Conservation (phyloP, 202 grass and related monocot genomes). For the Panicum hallii region DNA sequence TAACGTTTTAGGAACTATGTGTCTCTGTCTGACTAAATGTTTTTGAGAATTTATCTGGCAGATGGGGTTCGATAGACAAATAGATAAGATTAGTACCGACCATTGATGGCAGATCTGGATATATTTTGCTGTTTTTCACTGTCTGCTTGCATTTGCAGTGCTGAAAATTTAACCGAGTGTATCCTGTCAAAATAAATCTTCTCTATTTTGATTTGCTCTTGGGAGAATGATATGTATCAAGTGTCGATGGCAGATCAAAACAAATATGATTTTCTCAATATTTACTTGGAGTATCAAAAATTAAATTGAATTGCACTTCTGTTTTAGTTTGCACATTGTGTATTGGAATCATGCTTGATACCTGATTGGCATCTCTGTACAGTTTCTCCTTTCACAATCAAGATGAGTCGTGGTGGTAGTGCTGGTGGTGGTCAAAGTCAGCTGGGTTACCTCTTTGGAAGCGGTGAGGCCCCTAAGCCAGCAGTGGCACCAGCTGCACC, state of each 20-base stretch:
- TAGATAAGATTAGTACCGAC: background rate
- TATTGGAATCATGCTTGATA: constrained; percentile 18
- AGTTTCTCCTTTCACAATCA: constrained; percentile 41
- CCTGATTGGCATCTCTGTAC: constrained; percentile 1
- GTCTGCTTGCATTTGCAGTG: background rate
- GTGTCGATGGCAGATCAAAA: background rate
- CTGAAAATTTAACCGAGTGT: background rate
- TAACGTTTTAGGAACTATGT: background rate
- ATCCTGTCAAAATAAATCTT: background rate
- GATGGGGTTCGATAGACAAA: background rate
- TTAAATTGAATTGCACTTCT: background rate
- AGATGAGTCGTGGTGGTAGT: constrained; percentile 91
- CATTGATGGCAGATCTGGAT: background rate
- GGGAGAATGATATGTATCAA: background rate
- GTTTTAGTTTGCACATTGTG: background rate
- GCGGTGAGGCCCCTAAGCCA: constrained; percentile 62
- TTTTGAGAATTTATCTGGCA: background rate
- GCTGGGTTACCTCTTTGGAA: constrained; percentile 85
- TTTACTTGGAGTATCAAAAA: background rate
- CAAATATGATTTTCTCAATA: background rate
- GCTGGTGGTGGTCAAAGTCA: constrained; percentile 85
- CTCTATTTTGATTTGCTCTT: background rate
- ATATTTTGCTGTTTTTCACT: background rate
- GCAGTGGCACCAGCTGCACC: constrained; percentile 24
- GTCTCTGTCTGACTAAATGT: background rate